A percentile compares a stretch with the other conserved stretches of the same genome.
These are phyloP conservation scores for Kingdonia uniflora DNA, from an alignment of 164 flowering plant genomes.

Conservation along the genomic window DNA sequence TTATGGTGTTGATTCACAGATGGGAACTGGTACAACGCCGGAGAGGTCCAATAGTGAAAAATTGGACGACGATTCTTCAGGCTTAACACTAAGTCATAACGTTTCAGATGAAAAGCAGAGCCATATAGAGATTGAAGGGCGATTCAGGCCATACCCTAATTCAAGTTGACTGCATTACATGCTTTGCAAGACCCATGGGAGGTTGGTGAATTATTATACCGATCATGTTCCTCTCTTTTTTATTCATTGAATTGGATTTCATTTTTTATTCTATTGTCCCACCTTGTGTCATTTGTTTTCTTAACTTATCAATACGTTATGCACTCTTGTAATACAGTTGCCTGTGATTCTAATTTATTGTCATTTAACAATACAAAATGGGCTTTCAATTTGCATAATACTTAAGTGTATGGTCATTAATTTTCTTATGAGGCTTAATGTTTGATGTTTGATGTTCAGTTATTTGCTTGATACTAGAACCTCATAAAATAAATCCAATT, in stretches of 20 bases:
- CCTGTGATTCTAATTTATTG: not conserved
- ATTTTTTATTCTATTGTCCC: not conserved
- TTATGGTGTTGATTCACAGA: slow-evolving; percentile 14
- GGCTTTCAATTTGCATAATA: no score
- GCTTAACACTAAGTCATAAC: slow-evolving; percentile 15
- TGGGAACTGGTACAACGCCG: slow-evolving; percentile 8
- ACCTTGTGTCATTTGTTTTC: slow-evolving; percentile 1
- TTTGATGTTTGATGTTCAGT: not conserved
- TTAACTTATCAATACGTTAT: slow-evolving; percentile 7
- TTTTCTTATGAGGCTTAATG: slow-evolving; percentile 1
- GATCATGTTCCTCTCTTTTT: slow-evolving; percentile 9
- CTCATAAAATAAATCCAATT: not conserved
- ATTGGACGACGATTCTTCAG: slow-evolving; percentile 18
- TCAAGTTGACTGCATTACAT: slow-evolving; percentile 14
- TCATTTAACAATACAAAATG: not conserved
- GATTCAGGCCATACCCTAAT: slow-evolving; percentile 13
- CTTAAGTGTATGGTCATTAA: no score
- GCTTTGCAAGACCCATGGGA: slow-evolving; percentile 10
- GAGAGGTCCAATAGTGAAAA: slow-evolving; percentile 16
- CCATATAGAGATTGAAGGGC: slow-evolving; percentile 14
- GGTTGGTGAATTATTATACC: slow-evolving; percentile 18
- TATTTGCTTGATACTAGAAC: not conserved
- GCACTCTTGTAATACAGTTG: slow-evolving; percentile 18
- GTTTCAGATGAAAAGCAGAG: slow-evolving; percentile 20
- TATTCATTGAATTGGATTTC: slow-evolving; percentile 8